Conservation (phyloP, 1,284 basidiomycete species). For the Heterobasidion parviporum region DNA sequence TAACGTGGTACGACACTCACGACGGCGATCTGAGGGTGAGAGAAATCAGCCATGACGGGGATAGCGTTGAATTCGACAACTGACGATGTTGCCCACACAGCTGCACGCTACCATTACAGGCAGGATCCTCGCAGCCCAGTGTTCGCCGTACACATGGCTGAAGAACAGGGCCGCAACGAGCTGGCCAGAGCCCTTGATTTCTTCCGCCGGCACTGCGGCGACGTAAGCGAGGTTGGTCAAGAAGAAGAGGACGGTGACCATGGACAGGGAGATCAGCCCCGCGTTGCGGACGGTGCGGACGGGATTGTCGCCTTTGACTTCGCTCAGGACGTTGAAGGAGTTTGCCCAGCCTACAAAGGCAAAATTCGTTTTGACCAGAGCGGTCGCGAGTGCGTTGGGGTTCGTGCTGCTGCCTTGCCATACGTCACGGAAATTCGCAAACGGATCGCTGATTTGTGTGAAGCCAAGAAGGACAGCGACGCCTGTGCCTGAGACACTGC, state of each 20-base stretch:
- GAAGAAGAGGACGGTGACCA: conserved; percentile 36
- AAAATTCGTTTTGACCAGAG: conserved; percentile 37
- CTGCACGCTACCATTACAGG: conserved; percentile 33
- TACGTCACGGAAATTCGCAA: conserved; percentile 38
- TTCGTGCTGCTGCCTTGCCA: conserved; percentile 34
- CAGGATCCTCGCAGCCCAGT: conserved; percentile 27
- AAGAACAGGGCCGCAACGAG: conserved; percentile 45
- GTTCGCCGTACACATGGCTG: conserved; percentile 38
- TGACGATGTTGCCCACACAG: conserved; percentile 32
- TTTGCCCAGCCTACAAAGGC: conserved; percentile 37
- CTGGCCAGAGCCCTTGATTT: conserved; percentile 32
- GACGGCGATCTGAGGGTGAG: conserved; percentile 13
- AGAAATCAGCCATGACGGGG: neutral
- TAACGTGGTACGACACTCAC: conserved; percentile 8
- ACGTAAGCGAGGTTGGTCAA: conserved; percentile 38
- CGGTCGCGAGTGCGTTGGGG: conserved; percentile 35
- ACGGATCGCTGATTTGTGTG: conserved; percentile 34
- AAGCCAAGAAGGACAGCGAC: conserved; percentile 40
- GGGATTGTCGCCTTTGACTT: conserved; percentile 28
- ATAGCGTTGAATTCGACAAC: conserved; percentile 7
- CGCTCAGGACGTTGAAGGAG: conserved; percentile 37
- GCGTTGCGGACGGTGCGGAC: conserved; percentile 34
- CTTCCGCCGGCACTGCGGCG: conserved; percentile 31
- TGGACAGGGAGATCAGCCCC: conserved; percentile 31
- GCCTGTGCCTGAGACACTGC: conserved; percentile 33